Evolutionary conservation across 306 rosid species (phyloP), one percentile per base, ranked within the genome.

Genomic region (Citrullus colocynthis): DNA sequence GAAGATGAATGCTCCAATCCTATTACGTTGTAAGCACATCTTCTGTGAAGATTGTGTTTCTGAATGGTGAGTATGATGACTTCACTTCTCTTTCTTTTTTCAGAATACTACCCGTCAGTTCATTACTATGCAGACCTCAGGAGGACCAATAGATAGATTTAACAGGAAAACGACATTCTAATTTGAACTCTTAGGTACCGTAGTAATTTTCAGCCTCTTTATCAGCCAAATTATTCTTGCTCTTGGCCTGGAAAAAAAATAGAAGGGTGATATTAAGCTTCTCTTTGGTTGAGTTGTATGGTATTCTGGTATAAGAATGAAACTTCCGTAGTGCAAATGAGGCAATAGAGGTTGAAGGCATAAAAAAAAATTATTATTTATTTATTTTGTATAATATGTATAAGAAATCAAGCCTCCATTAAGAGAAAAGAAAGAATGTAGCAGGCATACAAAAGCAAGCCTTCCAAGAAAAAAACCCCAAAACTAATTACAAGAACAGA

Each of bases 11-110:
- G 86, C 87, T 82, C 98, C 98, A 24, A 85, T 92, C 80, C 83
- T 89, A 69, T 87, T 95, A 81, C 82, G 91, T 75, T 95, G 98
- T 81, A 92, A 92, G 67, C 98, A 92, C 82, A 86, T 95, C 80
- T 95, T 95, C 86, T 95, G 98, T 14, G 98, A 95, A 81, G 97
- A 95, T 74, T 92, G 98, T 83, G 96, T 92, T 59, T 90, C 96
- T 1, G 97, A 92, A 85, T 95, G 98, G 98, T 95, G 59, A 92
- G 96, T 86, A 72, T 80, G 78, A 63, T 58, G 16, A 64, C 79
- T 49, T 76, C 55, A 81, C 57, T 36, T 54, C 77, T 56, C 78
- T 59, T 51, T 42, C 41, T 74, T 70, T 24, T 37, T 77, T 80
- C 71, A 30, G 18, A 66, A 80, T 70, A 55, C 17, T 71, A 32